phyloP scores from a whole-genome alignment of 2,329 filamentous ascomycete genomes.

The Paramyrothecium roridum region DNA sequence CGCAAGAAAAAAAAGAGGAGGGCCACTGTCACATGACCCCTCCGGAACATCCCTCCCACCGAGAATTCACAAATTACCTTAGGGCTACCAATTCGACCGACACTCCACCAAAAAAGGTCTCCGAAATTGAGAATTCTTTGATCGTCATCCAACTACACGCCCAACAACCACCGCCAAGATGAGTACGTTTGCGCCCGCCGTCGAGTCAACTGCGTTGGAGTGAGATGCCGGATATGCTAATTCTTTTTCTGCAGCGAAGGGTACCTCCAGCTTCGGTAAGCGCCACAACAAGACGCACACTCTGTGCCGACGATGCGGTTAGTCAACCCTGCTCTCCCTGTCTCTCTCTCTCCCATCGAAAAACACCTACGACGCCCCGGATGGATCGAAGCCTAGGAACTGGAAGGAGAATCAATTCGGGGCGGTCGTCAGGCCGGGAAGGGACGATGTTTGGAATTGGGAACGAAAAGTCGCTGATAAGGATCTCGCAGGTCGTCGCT shows the following conservation, averaged over 20 bases:
- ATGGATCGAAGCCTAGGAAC: background rate
- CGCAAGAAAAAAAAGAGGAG: background rate
- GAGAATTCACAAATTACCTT: slow-evolving; percentile 13
- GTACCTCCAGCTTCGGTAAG: slow-evolving; percentile 56
- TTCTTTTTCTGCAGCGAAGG: slow-evolving; percentile 45
- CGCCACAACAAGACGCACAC: slow-evolving; percentile 98
- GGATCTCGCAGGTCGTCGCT: slow-evolving; percentile 71
- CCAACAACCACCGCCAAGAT: slow-evolving; percentile 50
- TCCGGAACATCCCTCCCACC: slow-evolving; percentile 15
- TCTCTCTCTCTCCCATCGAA: background rate
- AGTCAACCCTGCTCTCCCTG: slow-evolving; percentile 39
- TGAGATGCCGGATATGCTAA: slow-evolving; percentile 17
- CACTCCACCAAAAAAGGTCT: slow-evolving; percentile 34
- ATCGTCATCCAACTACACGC: slow-evolving; percentile 35
- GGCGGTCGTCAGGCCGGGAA: background rate
- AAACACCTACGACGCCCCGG: too few species aligned
- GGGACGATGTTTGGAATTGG: background rate
- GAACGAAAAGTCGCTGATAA: background rate
- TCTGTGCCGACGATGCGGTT: slow-evolving; percentile 97
- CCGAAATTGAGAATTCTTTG: slow-evolving; percentile 30
- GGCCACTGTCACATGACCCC: slow-evolving; percentile 23
- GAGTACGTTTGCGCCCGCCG: slow-evolving; percentile 42
- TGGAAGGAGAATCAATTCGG: background rate
- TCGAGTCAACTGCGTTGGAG: slow-evolving; percentile 11
- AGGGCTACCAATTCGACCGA: slow-evolving; percentile 30